Base-by-base conservation (phyloP, 371 early-diverging fungal species). In the Apophysomyces sp. region DNA sequence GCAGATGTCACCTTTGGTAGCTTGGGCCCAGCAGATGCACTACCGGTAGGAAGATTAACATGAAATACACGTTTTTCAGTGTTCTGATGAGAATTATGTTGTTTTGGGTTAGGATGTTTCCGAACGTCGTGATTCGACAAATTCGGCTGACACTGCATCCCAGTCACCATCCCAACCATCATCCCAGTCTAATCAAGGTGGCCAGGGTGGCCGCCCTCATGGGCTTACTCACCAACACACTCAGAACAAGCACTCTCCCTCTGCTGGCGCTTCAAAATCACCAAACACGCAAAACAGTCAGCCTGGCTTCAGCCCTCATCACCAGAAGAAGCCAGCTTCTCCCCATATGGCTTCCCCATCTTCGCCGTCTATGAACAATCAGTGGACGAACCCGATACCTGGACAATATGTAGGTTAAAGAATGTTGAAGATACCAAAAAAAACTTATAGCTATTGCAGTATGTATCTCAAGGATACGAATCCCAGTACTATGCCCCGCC, bases 1-100 rank as follows among this genome's bases (percentile, higher is more conserved):
- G 39, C 64, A 37, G 70, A 73, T 28, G 73, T 77, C 55, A 71
- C 72, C 1, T 80, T 80, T 73, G 84, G 80, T 57, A 80, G 73
- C 64, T 60, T 80, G 15, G 58, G 75, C 24, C 73, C 76, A 30
- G 67, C 72, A 21, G 74, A 74, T 40, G 67, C 63, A 51, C 58
- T 73, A 26, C 52, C 76, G 61, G 76, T 79, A 66, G 55, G 71
- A 34, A 34, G 8, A 4, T 44, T 44, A n/a, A 21, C 18, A 21
- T 44, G 21, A 44, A 21, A 21, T 9, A 44, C 4, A 4, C 21
- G 49, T 9, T 21, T 44, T 21, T 13, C n/a, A 13, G 2, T 37
- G n/a, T 11, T 11, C 37, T 37, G 37, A 37, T n/a, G 11, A 3
- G 11, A 13, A 37, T 37, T 9, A n/a, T 11, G n/a, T 37, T 11